Percentiles rank a stretch among this genome's conserved stretches.
phyloP scores from a whole-genome alignment of 2,329 filamentous ascomycete species.

The Monosporascus sp. region DNA sequence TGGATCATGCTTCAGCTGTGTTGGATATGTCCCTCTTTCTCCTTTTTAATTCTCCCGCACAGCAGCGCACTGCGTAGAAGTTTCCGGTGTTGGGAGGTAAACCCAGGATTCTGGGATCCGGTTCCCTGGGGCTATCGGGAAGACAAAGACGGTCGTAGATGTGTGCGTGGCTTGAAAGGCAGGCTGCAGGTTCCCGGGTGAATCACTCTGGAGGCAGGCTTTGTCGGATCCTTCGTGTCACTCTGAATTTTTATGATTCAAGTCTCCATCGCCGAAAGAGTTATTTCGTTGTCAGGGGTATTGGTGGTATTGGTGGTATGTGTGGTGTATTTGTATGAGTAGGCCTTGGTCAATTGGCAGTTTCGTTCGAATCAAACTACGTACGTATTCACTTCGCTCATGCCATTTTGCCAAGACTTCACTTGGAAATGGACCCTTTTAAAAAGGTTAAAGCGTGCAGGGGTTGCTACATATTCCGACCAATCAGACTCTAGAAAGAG shows the following conservation, averaged over 20 bases:
- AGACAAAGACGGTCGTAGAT: conserved; percentile 1
- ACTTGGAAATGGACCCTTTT: no score
- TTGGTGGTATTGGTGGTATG: no score
- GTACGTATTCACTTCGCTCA: no score
- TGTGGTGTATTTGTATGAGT: no score
- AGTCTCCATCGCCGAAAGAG: no score
- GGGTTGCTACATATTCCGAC: background rate
- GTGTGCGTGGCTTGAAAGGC: conserved; percentile 17
- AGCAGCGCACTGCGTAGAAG: background rate
- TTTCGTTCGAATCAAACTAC: no score
- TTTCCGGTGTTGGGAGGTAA: background rate
- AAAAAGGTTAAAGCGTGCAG: no score
- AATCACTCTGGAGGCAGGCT: background rate
- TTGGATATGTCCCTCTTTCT: background rate
- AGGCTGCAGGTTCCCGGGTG: conserved; percentile 4
- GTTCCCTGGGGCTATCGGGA: background rate
- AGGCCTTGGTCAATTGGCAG: no score
- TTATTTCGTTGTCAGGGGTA: no score
- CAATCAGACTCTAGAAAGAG: background rate
- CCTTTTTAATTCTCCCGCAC: no score
- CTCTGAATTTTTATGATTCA: background rate
- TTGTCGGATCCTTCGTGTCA: background rate
- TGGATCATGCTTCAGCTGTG: conserved; percentile 60
- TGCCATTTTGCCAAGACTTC: no score
- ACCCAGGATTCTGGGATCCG: background rate